Conservation (phyloP, 225 moss, liverwort and hornwort species). For the Climacium dendroides region DNA sequence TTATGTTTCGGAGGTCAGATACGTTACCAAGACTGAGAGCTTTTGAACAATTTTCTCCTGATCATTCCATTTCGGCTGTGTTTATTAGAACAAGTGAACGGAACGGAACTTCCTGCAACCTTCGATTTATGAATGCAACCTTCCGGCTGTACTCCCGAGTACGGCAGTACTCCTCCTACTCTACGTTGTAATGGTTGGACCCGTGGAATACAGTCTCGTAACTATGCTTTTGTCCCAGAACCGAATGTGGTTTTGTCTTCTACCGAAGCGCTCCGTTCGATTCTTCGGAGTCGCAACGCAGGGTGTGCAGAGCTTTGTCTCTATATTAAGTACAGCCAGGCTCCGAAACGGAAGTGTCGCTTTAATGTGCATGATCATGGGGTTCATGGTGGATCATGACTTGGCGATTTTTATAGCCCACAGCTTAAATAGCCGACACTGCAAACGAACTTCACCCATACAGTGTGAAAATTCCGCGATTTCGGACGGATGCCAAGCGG, state of each 20-base stretch:
- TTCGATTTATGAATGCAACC: conserved; percentile 22
- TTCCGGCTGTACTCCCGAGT: not conserved
- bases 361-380: not conserved
- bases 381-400: not conserved
- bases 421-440: not conserved
- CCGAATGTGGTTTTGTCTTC: not conserved
- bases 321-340: not conserved
- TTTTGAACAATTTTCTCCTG: not conserved
- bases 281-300: not conserved
- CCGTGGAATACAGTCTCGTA: not conserved
- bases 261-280: not conserved
- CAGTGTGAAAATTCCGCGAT: too few relatives aligned
- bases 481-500: not conserved
- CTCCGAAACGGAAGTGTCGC: not conserved
- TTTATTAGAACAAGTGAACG: not conserved
- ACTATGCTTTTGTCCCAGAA: too few relatives aligned
- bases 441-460: not conserved
- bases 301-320: not conserved
- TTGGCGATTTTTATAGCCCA: not conserved
- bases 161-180: too few relatives aligned
- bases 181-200: not conserved
- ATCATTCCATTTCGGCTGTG: not conserved
- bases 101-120: not conserved
- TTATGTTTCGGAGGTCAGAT: not conserved
- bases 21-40: not conserved